Evolutionary conservation across 1,139 yeast genomes (phyloP).

Genomic region (Kodamaea sp.): DNA sequence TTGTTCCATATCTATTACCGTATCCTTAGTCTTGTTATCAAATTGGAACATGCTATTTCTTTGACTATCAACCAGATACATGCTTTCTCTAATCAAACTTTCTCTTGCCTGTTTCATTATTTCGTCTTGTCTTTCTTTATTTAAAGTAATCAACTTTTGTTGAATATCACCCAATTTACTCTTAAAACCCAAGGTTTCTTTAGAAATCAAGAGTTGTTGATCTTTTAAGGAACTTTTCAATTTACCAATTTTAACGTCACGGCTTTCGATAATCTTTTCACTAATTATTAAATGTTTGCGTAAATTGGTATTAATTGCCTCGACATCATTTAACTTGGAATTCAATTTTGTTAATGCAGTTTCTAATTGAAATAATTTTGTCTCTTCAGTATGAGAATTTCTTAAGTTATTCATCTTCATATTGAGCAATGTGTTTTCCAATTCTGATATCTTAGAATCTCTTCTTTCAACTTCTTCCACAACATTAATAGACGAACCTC

Average conservation of each 20-base stretch:
- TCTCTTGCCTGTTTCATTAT: slow-evolving; percentile 15
- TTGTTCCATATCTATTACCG: slow-evolving; percentile 13
- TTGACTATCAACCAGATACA: slow-evolving; percentile 16
- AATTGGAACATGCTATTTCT: slow-evolving; percentile 14
- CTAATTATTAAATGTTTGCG: slow-evolving; percentile 45
- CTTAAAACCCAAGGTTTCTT: slow-evolving; percentile 55
- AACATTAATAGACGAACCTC: slow-evolving; percentile 8
- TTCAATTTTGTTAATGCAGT: slow-evolving; percentile 36
- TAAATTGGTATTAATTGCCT: slow-evolving; percentile 35
- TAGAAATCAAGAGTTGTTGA: slow-evolving; percentile 46
- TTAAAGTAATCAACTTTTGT: slow-evolving; percentile 30
- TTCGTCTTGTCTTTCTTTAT: slow-evolving; percentile 17
- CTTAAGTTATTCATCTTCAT: slow-evolving; percentile 36
- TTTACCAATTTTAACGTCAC: slow-evolving; percentile 56
- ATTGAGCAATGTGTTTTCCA: slow-evolving; percentile 36
- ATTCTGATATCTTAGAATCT: slow-evolving; percentile 34
- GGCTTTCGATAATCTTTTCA: slow-evolving; percentile 55
- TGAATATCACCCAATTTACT: slow-evolving; percentile 43
- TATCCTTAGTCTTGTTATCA: slow-evolving; percentile 15
- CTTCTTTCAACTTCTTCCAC: slow-evolving; percentile 30
- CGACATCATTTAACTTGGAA: slow-evolving; percentile 40
- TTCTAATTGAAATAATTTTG: slow-evolving; percentile 36
- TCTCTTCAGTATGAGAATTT: slow-evolving; percentile 46
- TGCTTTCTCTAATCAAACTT: slow-evolving; percentile 16
- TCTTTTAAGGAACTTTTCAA: slow-evolving; percentile 51